Evolutionary conservation across 140 eudicot genomes (phyloP), one percentile per base, ranked within the genome.

Genomic region (Oenanthe javanica): DNA sequence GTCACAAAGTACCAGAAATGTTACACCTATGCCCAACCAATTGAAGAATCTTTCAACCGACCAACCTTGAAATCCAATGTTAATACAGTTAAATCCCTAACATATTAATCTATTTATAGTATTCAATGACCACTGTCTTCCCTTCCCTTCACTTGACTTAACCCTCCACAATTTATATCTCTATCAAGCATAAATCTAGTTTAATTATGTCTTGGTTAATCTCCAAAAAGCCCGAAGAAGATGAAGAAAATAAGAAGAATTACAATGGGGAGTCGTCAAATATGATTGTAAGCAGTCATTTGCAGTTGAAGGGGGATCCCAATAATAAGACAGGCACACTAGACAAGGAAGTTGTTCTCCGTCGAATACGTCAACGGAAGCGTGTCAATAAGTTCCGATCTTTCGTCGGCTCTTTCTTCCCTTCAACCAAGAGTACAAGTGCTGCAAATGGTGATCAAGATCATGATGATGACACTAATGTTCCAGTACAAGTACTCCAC

Each of bases 341-440:
- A 0, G 90, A 87, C 83, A 93, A 84, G 73, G 86, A 88, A 46
- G 89, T 55, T 52, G 89, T 93, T 23, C 98, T 91, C 67, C 83
- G 90, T 7, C 91, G 96, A 57, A 91, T 91, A 52, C 93, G 96
- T 66, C 98, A 85, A 81, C 91, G 89, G 70, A 91, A 85, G 87
- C 84, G 89, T 25, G 84, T 84, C 76, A 89, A 87, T 76, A 84
- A 77, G 84, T 82, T 87, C 40, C 82, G 86, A 40, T 81, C 90
- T 5, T 81, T 91, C 76, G 79, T 91, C 27, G 64, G 81, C 61
- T 79, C 83, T 21, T 25, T 87, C 16, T 78, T 85, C 45, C 67
- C 86, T 64, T n/a, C 87, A 1, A 27, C 54, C 69, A 23, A 51
- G 23, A 43, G 51, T 4, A 21, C 55, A 19, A 52, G 21, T 71